Conservation (phyloP, 1,284 basidiomycete genomes). For the Ustilago xerochloae region DNA sequence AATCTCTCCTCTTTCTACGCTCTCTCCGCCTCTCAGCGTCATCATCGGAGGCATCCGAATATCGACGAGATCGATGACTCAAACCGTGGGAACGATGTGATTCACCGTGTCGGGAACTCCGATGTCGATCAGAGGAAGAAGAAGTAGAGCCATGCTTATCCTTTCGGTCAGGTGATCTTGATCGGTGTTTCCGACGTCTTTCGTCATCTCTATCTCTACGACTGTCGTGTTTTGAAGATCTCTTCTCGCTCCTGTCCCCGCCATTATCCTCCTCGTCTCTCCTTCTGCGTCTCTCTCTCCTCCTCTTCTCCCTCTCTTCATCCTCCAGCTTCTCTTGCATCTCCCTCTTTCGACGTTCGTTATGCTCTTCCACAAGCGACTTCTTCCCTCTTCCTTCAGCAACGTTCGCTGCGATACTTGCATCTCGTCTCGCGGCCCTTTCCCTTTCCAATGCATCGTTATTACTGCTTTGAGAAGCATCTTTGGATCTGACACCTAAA, state of each 20-base stretch:
- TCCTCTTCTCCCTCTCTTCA: slow-evolving; percentile 15
- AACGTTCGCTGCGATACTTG: slow-evolving; percentile 22
- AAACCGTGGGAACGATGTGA: slow-evolving; percentile 19
- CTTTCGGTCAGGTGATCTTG: slow-evolving; percentile 14
- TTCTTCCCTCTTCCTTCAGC: slow-evolving; percentile 12
- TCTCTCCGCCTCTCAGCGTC: slow-evolving; percentile 4
- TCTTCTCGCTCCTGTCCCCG: background rate
- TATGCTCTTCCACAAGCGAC: slow-evolving; percentile 36
- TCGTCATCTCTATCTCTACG: background rate
- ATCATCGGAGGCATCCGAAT: slow-evolving; percentile 23
- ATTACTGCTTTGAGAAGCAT: background rate
- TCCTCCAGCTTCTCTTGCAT: slow-evolving; percentile 19
- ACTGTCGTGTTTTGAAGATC: background rate
- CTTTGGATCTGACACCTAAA: slow-evolving; percentile 19
- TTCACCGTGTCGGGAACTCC: slow-evolving; percentile 18
- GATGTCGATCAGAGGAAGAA: slow-evolving; percentile 5
- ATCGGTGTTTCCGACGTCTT: slow-evolving; percentile 7
- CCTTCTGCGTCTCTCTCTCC: slow-evolving; percentile 18
- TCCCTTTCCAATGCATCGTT: slow-evolving; percentile 26
- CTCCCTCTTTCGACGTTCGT: slow-evolving; percentile 24
- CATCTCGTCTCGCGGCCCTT: slow-evolving; percentile 20
- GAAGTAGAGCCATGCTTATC: slow-evolving; percentile 3
- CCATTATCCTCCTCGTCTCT: slow-evolving; percentile 7
- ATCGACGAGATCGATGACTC: slow-evolving; percentile 7
- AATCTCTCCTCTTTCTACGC: slow-evolving; percentile 6